phyloP scores from a whole-genome alignment of 2,329 filamentous ascomycete genomes.

The Nannizziopsis arthrosporioides region DNA sequence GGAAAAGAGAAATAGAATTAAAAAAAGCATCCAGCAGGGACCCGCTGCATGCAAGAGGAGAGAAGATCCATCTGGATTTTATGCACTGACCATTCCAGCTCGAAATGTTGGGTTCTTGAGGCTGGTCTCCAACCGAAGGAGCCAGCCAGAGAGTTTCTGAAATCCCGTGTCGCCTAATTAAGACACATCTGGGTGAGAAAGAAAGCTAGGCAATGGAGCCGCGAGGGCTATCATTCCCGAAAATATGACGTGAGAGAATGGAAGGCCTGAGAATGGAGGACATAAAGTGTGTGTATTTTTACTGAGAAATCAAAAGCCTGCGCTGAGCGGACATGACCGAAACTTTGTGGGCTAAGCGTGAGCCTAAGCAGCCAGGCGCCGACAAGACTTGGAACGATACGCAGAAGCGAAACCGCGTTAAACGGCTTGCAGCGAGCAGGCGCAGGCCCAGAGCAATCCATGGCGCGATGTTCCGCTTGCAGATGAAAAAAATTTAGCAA shows the following conservation, averaged over 20 bases:
- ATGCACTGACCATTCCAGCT: too few species aligned
- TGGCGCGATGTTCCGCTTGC: background rate
- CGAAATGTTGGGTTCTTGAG: too few species aligned
- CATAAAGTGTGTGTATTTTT: background rate
- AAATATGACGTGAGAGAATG: too few species aligned
- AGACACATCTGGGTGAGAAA: too few species aligned
- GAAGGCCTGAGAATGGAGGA: too few species aligned
- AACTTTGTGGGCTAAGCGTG: constrained; percentile 6
- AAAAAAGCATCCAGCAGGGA: background rate
- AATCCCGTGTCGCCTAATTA: too few species aligned
- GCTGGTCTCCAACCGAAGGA: too few species aligned
- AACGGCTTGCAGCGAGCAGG: background rate
- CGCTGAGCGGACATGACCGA: constrained; percentile 7
- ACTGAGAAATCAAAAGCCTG: background rate
- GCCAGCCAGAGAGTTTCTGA: too few species aligned
- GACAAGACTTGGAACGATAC: background rate
- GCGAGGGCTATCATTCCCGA: too few species aligned
- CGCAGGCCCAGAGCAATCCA: constrained; percentile 3
- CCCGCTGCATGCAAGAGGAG: too few species aligned
- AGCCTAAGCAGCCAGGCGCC: background rate
- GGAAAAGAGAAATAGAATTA: background rate
- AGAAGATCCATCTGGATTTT: too few species aligned
- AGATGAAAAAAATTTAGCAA: background rate
- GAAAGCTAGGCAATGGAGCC: too few species aligned
- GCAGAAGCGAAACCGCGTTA: background rate